These are phyloP conservation scores for Russula olivacea DNA, from an alignment of 768 basidiomycete species.

Conservation along the genomic window DNA sequence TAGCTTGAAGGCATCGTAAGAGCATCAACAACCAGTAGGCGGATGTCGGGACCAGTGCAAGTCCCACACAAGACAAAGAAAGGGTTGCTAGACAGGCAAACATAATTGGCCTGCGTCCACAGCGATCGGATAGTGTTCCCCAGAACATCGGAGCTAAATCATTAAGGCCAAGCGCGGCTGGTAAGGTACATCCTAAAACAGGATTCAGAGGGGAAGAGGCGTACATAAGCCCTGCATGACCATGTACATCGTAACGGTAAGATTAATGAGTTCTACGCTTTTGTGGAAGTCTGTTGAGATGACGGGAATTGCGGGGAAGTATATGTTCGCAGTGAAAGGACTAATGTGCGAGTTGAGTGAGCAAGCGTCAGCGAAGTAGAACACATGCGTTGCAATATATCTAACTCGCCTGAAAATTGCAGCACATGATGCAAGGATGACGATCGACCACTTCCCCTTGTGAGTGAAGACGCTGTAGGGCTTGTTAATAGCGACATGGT, in stretches of 20 bases:
- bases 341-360: constrained; percentile 31
- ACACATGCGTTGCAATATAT: not conserved
- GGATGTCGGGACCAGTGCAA: constrained; percentile 47
- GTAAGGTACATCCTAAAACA: not conserved
- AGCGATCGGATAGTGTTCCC: constrained; percentile 63
- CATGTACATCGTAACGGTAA: constrained; percentile 77
- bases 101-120: constrained; percentile 60
- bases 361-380: not conserved
- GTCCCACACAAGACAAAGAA: constrained; percentile 56
- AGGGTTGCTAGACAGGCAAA: constrained; percentile 59
- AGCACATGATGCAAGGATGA: constrained; percentile 50
- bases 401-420: constrained; percentile 53
- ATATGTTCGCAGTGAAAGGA: constrained; percentile 70
- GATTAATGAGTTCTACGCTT: constrained; percentile 65
- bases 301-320: constrained; percentile 72
- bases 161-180: not conserved
- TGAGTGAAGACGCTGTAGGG: constrained; percentile 46
- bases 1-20: constrained; percentile 73
- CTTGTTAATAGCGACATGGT: constrained; percentile 29
- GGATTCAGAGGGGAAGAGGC: constrained; percentile 20
- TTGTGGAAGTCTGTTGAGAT: constrained; percentile 57
- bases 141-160: constrained; percentile 45
- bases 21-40: constrained; percentile 77
- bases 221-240: constrained; percentile 57
- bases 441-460: constrained; percentile 65